Evolutionary conservation across 345 rosid genomes (phyloP), one percentile per base, ranked within the genome.

Genomic region (Rhizophora mangle): DNA sequence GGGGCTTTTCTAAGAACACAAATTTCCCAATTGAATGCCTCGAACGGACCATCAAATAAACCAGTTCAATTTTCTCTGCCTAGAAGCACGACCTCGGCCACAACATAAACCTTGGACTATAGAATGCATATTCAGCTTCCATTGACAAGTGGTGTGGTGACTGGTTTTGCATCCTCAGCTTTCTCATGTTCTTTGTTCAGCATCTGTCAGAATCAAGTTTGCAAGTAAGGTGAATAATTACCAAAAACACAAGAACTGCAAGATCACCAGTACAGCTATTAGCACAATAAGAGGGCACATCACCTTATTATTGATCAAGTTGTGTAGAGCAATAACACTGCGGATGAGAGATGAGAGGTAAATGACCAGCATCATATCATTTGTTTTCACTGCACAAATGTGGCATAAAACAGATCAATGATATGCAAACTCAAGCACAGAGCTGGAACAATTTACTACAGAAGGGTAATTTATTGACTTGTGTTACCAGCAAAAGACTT

Each of bases 231-330:
- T n/a, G 22, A 20, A 53, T 6, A 53, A 24, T 7, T 20, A 24
- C 7, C 1, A 1, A 6, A 22, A 22, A 22, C 18, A 5, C 0
- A 6, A 55, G 59, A 22, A 43, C 1, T 0, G 18, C 30, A 0
- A 22, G 27, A 22, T 22, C 30, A 9, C 18, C 6, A 6, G 27
- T 22, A 0, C 30, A 8, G 9, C 18, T 22, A 22, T n/a, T 22
- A 19, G 9, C 30, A 55, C 21, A 22, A 55, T 22, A 55, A 22
- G 37, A 21, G 53, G 46, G 21, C 3, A 21, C 58, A 67, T 57
- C 22, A 90, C 96, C 96, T 93, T 90, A 76, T 93, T 89, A 69
- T 87, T 90, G 80, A 90, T 90, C 90, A 90, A 83, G 87, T 89
- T 89, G 75, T 93, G 98, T 49, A 93, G 89, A 0, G 98, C 97